Conservation (phyloP, 768 basidiomycete species). For the Exidia glandulosa region DNA sequence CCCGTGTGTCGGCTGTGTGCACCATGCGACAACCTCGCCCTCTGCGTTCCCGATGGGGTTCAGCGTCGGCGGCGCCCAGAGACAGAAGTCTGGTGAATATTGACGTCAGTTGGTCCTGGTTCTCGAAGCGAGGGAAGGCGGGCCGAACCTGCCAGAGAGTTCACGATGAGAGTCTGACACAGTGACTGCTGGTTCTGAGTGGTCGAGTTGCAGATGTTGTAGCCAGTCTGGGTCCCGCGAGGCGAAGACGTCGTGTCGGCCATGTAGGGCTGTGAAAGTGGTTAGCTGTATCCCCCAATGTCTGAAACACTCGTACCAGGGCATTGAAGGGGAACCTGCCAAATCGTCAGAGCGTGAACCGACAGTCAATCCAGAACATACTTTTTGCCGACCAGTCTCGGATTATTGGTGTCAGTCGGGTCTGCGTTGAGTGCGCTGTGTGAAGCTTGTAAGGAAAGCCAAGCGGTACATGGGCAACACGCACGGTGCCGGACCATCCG, state of each 20-base stretch:
- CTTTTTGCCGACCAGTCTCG: neutral
- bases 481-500: too few species aligned
- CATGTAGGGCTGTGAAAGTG: neutral
- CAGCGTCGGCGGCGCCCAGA: constrained; percentile 47
- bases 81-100: constrained; percentile 48
- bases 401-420: constrained; percentile 3
- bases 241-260: neutral
- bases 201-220: constrained; percentile 15
- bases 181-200: neutral
- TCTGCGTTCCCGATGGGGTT: constrained; percentile 56
- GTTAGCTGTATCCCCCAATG: neutral
- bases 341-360: neutral
- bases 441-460: too few species aligned
- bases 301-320: neutral
- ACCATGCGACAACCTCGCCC: constrained; percentile 64
- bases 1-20: constrained; percentile 56
- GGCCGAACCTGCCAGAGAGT: constrained; percentile 13
- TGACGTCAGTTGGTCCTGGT: constrained; percentile 9
- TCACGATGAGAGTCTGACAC: constrained; percentile 5
- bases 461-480: too few species aligned
- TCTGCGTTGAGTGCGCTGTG: constrained; percentile 17
- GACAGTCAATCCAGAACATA: neutral
- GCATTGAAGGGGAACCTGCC: neutral
- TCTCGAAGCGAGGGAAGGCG: neutral
- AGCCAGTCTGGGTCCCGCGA: constrained; percentile 39